Base-by-base conservation (phyloP, 2,329 filamentous ascomycete species). In the Colletotrichum echinochloae region DNA sequence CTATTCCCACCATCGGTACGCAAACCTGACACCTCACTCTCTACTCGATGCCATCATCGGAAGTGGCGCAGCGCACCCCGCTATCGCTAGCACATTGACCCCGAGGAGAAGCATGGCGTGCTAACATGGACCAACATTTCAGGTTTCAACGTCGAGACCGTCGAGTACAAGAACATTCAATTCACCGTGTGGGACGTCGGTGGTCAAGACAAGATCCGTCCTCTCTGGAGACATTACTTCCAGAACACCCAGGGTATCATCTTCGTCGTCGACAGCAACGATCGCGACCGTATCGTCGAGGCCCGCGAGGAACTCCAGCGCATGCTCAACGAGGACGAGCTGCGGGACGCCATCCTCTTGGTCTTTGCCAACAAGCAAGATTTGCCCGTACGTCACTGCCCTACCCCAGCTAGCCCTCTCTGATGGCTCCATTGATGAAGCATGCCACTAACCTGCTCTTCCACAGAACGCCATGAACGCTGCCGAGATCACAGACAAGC, bases 351-450 rank as follows among this genome's bases (percentile, higher is more conserved):
- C 76, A 91, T 98, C 78, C 90, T 99, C 78, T 87, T 99, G 79
- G 95, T 99, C 79, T 99, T 99, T 81, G 96, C 96, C 85, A 99
- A 99, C 91, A 99, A 99, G 90, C 96, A 99, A 89, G 96, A 99
- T 95, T 87, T 98, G 84, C 92, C 92, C 78, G 96, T 98, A 88
- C 83, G 94, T 89, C 72, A n/a, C 46, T 51, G 20, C 46, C 16
- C 30, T 12, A 30, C 18, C 23, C 26, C 20, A 28, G 5, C n/a
- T 16, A 60, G 33, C 66, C 28, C 23, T n/a, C n/a, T n/a, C n/a
- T 35, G 2, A 12, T 41, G 23, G 16, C 18, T 20, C 18, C 39
- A 35, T 52, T 28, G 12, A 18, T 12, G 46, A 63, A 60, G 20
- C 55, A 63, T 48, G 57, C 41, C n/a, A 56, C 68, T 72, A 39